Base-by-base conservation (phyloP, 257 asterid species). In the Cruciata laevipes region DNA sequence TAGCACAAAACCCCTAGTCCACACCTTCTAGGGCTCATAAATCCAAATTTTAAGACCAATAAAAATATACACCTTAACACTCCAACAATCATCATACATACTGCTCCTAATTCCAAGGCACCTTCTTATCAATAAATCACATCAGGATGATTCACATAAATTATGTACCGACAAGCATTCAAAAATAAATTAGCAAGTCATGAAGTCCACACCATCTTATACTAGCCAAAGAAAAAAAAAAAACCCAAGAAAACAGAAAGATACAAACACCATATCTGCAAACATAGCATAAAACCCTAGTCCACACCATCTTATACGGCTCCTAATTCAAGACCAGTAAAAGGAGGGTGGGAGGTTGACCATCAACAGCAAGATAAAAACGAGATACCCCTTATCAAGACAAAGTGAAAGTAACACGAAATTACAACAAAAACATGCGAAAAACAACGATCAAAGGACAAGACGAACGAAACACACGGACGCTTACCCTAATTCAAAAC, bases 401-500 rank as follows among this genome's bases (percentile, higher is more conserved):
- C 3, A 47, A 17, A 18, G 24, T n/a, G 27, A 31, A 3, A 21
- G 11, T 58, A 7, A 21, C 4, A 24, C 27, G 7, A 1, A 60
- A 2, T 23, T 1, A 14, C 18, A 47, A 23, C 40, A 24, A 5
- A 51, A 33, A 8, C 6, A 10, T 14, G 20, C 5, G 5, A 13
- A 51, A 61, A 61, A 31, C 32, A 32, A 65, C 13, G 63, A 67
- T 49, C 67, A 20, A 16, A 67, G 61, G 42, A 8, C 31, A 14
- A 37, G 23, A 66, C 40, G 4, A 0, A 9, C 13, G 9, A 37
- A 37, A 37, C 25, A 38, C 47, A 12, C 25, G 7, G 8, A 42
- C 51, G 27, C 57, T 31, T 67, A 47, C 77, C 76, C 77, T 37
- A 60, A 52, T 61, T 66, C 69, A 67, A 59, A 35, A 35, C 69